Evolutionary conservation across 768 basidiomycete species (phyloP).

Genomic region (Lactarius indigo): DNA sequence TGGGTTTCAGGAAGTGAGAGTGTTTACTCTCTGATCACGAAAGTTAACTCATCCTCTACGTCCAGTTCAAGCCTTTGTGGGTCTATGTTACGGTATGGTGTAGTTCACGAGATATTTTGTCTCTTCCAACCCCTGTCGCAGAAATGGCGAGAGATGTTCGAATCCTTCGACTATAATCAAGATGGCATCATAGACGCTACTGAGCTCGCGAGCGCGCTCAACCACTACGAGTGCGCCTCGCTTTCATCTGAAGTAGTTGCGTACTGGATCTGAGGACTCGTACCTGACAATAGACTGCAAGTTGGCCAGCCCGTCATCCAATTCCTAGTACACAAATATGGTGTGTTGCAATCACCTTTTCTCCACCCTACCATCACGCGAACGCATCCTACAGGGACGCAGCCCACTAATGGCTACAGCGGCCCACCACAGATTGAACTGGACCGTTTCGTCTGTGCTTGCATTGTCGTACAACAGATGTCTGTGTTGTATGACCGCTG

Average conservation of each 20-base stretch:
- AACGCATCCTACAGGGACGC: background rate
- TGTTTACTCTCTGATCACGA: background rate
- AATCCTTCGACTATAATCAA: slow-evolving; percentile 2
- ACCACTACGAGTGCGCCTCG: background rate
- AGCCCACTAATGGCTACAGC: background rate
- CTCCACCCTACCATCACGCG: background rate
- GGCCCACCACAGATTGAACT: slow-evolving; percentile 1
- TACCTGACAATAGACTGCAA: background rate
- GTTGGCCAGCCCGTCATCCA: background rate
- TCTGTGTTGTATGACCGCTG: slow-evolving; percentile 5
- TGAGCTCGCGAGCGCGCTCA: background rate
- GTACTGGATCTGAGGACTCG: background rate
- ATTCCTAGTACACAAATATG: slow-evolving; percentile 5
- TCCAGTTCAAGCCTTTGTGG: slow-evolving; percentile 9
- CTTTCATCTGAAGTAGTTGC: background rate
- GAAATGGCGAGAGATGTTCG: slow-evolving; percentile 14
- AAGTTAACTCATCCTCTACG: background rate
- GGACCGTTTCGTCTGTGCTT: slow-evolving; percentile 13
- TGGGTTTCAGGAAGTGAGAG: slow-evolving; percentile 2
- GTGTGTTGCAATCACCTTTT: background rate
- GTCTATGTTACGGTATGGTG: slow-evolving; percentile 1
- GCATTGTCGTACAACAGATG: slow-evolving; percentile 11
- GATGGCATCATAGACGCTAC: slow-evolving; percentile 8
- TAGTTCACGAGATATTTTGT: background rate
- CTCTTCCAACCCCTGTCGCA: background rate